These are phyloP conservation scores for Begonia peltatifolia DNA, from an alignment of 306 rosid species.

Conservation along the genomic window DNA sequence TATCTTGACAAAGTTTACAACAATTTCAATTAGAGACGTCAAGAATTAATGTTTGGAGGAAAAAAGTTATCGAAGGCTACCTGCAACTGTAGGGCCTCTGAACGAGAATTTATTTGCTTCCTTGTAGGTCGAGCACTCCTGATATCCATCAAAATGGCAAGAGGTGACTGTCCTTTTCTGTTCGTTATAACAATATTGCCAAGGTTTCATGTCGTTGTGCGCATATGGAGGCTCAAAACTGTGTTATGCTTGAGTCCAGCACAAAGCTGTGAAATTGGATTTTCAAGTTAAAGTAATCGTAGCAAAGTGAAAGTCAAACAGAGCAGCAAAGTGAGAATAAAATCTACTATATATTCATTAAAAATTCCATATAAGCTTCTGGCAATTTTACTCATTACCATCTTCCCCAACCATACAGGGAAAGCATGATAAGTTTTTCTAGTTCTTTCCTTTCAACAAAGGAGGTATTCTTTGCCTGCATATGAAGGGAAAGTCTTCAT, in stretches of 20 bases:
- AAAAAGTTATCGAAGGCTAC: slow-evolving; percentile 13
- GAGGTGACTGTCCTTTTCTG: slow-evolving; percentile 65
- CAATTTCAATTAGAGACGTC: too few species aligned
- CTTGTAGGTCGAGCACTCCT: slow-evolving; percentile 92
- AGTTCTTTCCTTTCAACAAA: background rate
- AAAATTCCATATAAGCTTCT: too few species aligned
- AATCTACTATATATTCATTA: background rate
- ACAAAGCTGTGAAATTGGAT: slow-evolving; percentile 59
- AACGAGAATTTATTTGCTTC: slow-evolving; percentile 59
- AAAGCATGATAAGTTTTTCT: too few species aligned
- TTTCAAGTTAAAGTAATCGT: background rate
- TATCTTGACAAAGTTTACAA: too few species aligned
- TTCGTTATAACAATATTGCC: slow-evolving; percentile 84
- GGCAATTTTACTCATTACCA: background rate
- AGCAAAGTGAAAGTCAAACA: background rate
- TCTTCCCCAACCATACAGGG: background rate
- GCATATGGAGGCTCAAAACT: slow-evolving; percentile 87
- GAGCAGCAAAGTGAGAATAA: background rate
- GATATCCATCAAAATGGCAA: slow-evolving; percentile 96
- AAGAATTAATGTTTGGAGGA: too few species aligned
- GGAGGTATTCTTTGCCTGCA: too few species aligned
- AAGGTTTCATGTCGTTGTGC: slow-evolving; percentile 90
- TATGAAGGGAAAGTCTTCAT: too few species aligned
- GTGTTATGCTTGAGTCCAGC: slow-evolving; percentile 97
- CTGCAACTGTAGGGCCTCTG: slow-evolving; percentile 95